Percentiles rank a stretch among this genome's conserved stretches.
phyloP scores from a whole-genome alignment of 2,329 filamentous ascomycete species.

The Stagonosporopsis rhizophila region DNA sequence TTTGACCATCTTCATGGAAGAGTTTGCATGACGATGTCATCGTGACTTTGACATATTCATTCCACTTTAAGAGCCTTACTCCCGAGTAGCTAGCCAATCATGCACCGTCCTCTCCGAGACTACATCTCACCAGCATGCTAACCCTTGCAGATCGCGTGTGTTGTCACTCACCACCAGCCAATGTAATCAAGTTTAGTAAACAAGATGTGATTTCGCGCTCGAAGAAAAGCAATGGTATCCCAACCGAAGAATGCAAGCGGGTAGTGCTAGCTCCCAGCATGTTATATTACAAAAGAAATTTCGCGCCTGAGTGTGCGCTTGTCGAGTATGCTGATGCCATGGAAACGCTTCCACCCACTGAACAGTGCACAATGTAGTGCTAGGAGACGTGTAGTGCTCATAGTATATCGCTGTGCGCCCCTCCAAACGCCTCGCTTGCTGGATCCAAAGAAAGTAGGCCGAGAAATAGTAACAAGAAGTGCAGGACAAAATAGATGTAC shows the following conservation, averaged over 20 bases:
- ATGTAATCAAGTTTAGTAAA: constrained; percentile 1
- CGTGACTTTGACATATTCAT: constrained; percentile 3
- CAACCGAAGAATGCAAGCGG: constrained; percentile 18
- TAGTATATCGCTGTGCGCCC: constrained; percentile 22
- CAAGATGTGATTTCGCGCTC: constrained; percentile 13
- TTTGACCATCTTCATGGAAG: neutral
- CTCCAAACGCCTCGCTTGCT: constrained; percentile 39
- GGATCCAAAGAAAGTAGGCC: constrained; percentile 21
- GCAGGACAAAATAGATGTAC: constrained; percentile 19
- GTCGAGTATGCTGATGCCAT: constrained; percentile 17
- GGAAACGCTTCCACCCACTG: constrained; percentile 10
- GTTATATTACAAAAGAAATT: constrained; percentile 19
- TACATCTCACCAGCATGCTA: constrained; percentile 9
- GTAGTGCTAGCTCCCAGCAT: constrained; percentile 13
- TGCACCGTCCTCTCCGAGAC: constrained; percentile 7
- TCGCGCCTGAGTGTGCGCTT: constrained; percentile 9
- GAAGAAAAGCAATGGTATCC: constrained; percentile 20
- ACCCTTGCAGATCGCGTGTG: constrained; percentile 14
- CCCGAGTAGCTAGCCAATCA: constrained; percentile 11
- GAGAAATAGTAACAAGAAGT: constrained; percentile 24
- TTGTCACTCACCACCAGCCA: constrained; percentile 9
- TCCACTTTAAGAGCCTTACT: constrained; percentile 1
- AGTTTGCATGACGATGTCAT: constrained; percentile 8
- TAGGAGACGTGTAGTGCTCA: constrained; percentile 9
- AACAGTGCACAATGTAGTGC: constrained; percentile 18